These are phyloP conservation scores for Coniochaeta prunicola DNA, from an alignment of 2,329 filamentous ascomycete genomes.

Conservation along the genomic window DNA sequence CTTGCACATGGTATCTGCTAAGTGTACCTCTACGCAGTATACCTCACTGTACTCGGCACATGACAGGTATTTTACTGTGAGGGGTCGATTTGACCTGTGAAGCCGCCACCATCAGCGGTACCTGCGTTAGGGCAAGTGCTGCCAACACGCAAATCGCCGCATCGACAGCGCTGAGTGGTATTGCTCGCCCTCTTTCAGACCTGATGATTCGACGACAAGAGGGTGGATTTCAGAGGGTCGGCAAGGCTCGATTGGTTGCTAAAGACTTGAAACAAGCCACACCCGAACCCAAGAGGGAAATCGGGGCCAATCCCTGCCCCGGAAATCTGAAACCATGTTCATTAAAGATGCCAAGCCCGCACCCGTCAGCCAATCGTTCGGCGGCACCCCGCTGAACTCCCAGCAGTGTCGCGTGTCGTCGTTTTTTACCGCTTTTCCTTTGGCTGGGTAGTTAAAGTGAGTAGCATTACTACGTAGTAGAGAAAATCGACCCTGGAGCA, in stretches of 20 bases:
- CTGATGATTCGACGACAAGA: not conserved
- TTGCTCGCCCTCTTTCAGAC: not conserved
- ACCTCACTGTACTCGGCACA: not conserved
- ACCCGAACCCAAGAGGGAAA: not conserved
- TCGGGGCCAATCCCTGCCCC: not conserved
- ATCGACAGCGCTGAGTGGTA: not conserved
- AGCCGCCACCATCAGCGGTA: not conserved
- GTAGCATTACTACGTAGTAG: too few relatives aligned
- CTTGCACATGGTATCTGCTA: too few relatives aligned
- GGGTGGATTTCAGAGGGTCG: not conserved
- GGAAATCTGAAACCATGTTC: not conserved
- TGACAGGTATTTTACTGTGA: not conserved
- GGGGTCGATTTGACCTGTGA: not conserved
- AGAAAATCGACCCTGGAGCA: too few relatives aligned
- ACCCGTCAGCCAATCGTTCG: not conserved
- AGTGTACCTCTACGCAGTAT: not conserved
- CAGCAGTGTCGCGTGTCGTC: too few relatives aligned
- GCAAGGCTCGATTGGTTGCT: not conserved
- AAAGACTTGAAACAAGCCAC: constrained; percentile 2
- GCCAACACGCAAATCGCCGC: not conserved
- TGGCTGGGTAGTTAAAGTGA: too few relatives aligned
- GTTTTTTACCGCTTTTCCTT: too few relatives aligned
- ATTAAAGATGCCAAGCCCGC: not conserved
- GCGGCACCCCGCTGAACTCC: too few relatives aligned
- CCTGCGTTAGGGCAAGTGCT: constrained; percentile 1